Evolutionary conservation across 1,284 basidiomycete species (phyloP), one percentile per base, ranked within the genome.

Genomic region (Ganoderma multipileum): DNA sequence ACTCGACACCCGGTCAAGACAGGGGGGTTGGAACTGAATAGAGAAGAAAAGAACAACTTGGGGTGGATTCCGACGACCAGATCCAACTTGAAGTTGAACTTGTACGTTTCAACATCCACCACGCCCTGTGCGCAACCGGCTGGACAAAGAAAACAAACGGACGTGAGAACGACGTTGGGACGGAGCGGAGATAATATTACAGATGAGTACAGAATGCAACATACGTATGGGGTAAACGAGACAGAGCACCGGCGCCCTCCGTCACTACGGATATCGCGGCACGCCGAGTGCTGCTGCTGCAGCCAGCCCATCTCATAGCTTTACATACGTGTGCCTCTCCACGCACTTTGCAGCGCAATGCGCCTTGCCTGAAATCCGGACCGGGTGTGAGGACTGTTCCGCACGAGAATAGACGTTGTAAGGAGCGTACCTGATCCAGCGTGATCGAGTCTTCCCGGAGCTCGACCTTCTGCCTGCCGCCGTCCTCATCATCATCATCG

Each of bases 381-480:
- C n/a, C n/a, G n/a, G n/a, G 23, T 14, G 44, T 64, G 36, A 66
- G 63, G 65, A 64, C 62, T 70, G 68, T 20, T 63, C 61, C n/a
- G n/a, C n/a, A n/a, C 39, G 44, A 0, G 68, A 47, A 44, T 61
- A 64, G 55, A 30, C 11, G 9, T 39, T 9, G 28, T 16, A 16
- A 39, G 41, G 30, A 33, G 20, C 86, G 64, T 76, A 94, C 94
- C 87, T 97, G 95, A 73, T 97, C 95, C 71, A 96, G 84, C 14
- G 93, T 92, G 77, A 97, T 96, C 36, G 91, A 90, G 75, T 91
- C 92, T 77, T 94, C 93, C 74, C 85, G 86, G 72, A 96, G 82
- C 75, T 92, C 90, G 47, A 95, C 86, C 74, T 82, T 86, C 80
- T 94, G 92, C 72, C 85, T 85, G 28, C 91, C 89, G 64, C 89